These are phyloP conservation scores for Serendipita indica DNA, from an alignment of 768 basidiomycete genomes.

Conservation along the genomic window DNA sequence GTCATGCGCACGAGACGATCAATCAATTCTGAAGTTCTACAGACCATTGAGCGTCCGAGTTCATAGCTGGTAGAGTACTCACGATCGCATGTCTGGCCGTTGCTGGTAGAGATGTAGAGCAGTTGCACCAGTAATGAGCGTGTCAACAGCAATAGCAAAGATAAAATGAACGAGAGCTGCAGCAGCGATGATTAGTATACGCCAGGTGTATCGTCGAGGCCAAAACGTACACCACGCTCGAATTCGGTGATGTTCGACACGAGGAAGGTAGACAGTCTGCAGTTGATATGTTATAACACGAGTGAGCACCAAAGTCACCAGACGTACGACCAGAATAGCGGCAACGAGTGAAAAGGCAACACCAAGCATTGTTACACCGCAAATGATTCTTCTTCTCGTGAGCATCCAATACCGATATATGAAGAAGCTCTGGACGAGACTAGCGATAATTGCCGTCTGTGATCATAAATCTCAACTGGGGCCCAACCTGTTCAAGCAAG, in stretches of 20 bases:
- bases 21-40: background rate
- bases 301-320: background rate
- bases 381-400: background rate
- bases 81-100: background rate
- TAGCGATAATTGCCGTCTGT: background rate
- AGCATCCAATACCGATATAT: background rate
- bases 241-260: background rate
- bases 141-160: background rate
- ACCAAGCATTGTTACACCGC: background rate
- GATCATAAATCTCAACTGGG: background rate
- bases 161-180: background rate
- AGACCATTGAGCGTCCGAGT: background rate
- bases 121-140: background rate
- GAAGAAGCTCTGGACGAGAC: background rate
- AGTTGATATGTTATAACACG: background rate
- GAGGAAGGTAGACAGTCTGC: background rate
- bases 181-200: background rate
- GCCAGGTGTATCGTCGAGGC: background rate
- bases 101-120: background rate
- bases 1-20: background rate
- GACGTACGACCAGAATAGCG: background rate
- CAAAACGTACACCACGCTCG: constrained; percentile 1
- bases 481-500: background rate
- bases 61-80: background rate
- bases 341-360: background rate